Evolutionary conservation across 768 basidiomycete genomes (phyloP).

Genomic region (Suillus luteus): DNA sequence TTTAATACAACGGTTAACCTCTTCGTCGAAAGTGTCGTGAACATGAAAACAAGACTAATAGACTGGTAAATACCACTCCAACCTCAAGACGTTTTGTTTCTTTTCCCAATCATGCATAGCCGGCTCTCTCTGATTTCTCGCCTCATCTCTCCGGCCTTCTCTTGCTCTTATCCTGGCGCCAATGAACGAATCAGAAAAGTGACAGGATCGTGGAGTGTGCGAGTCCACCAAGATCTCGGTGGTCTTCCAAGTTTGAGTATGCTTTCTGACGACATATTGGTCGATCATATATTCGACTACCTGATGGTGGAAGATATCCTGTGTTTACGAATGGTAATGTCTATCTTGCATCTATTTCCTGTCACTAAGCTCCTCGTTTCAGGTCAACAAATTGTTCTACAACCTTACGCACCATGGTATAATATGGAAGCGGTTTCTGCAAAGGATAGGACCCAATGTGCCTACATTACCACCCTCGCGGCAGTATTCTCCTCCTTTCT

Average conservation of each 20-base stretch:
- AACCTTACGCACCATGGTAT: conserved; percentile 65
- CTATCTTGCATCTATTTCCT: not conserved
- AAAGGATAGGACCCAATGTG: conserved; percentile 53
- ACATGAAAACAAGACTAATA: conserved; percentile 20
- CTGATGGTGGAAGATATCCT: conserved; percentile 42
- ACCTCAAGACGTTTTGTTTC: conserved; percentile 6
- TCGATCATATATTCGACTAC: conserved; percentile 38
- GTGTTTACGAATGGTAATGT: conserved; percentile 36
- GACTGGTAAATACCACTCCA: conserved; percentile 22
- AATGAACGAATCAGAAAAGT: conserved; percentile 16
- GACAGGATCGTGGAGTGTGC: conserved; percentile 27
- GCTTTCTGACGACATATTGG: conserved; percentile 41
- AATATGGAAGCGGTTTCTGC: conserved; percentile 69
- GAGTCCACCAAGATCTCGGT: conserved; percentile 22
- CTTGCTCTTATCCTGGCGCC: conserved; percentile 1
- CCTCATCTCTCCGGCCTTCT: conserved; percentile 16
- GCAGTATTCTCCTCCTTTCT: conserved; percentile 38
- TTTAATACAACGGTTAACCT: not conserved
- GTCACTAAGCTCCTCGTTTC: conserved; percentile 4
- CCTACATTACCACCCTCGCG: conserved; percentile 63
- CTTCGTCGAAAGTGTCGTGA: conserved; percentile 1
- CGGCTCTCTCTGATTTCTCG: conserved; percentile 20
- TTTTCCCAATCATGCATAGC: conserved; percentile 6
- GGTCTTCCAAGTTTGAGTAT: conserved; percentile 31
- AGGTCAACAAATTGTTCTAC: conserved; percentile 64